Conservation (phyloP, 208 protist genomes). For the Porcisia deanei region DNA sequence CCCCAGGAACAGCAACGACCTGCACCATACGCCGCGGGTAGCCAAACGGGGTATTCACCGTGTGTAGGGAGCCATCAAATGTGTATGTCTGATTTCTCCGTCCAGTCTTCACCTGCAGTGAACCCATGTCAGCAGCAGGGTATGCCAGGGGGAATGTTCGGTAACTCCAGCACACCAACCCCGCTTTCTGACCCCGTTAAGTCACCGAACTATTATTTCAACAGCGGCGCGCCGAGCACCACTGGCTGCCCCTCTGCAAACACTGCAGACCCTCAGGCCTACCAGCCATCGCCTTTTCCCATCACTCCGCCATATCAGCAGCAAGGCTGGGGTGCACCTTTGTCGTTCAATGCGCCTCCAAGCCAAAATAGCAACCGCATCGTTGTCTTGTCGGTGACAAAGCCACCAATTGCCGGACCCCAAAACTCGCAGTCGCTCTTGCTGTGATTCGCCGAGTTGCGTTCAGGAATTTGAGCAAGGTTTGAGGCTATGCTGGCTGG, state of each 20-base stretch:
- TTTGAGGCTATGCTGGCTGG: neutral
- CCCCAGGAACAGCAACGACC: neutral
- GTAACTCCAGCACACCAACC: neutral
- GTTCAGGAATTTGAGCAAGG: too few species aligned
- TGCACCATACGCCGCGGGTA: neutral
- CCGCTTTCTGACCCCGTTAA: neutral
- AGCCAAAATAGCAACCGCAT: constrained; percentile 16
- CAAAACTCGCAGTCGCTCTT: neutral
- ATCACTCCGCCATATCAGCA: neutral
- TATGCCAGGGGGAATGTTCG: neutral
- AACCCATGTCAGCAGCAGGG: constrained; percentile 6
- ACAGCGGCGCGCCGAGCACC: neutral
- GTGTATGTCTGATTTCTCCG: neutral
- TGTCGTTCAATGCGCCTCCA: constrained; percentile 2
- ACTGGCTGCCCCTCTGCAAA: neutral
- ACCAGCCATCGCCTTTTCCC: constrained; percentile 1
- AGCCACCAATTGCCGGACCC: neutral
- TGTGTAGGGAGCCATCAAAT: neutral
- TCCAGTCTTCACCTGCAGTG: neutral
- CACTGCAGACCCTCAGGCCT: neutral
- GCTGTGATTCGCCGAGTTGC: neutral
- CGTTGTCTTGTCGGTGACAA: constrained; percentile 12
- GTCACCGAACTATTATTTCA: neutral
- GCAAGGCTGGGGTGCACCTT: neutral
- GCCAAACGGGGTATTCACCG: neutral